Conservation (phyloP, 352 stramenopile genomes). For the Thalassiosira exigua region DNA sequence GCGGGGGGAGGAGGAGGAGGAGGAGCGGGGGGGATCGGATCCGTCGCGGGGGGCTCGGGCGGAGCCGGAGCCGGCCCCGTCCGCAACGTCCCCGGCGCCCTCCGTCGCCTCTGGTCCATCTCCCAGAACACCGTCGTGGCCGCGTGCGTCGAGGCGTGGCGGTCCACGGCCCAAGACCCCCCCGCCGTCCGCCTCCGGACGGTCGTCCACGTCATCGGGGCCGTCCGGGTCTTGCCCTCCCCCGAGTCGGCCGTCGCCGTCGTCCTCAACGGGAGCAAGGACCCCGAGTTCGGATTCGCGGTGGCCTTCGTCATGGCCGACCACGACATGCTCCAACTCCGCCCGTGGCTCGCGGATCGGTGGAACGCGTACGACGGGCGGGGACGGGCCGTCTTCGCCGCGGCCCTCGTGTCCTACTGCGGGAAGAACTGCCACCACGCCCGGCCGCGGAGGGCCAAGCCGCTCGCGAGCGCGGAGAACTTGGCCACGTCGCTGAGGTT, state of each 20-base stretch:
- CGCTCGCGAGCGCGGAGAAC: constrained; percentile 82
- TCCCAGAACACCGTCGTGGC: constrained; percentile 79
- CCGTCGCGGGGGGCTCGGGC: no score
- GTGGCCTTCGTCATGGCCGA: constrained; percentile 83
- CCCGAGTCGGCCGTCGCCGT: constrained; percentile 65
- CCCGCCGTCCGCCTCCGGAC: constrained; percentile 60
- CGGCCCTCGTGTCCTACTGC: constrained; percentile 66
- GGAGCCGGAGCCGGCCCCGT: no score
- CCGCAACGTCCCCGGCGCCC: constrained; percentile 70
- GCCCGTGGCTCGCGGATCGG: constrained; percentile 76
- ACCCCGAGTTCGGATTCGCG: constrained; percentile 79
- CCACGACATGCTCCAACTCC: constrained; percentile 79
- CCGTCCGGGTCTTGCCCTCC: constrained; percentile 68
- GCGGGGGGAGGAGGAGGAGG: background rate
- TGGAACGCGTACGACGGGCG: constrained; percentile 42
- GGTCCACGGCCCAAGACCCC: constrained; percentile 62
- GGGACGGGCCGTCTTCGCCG: constrained; percentile 55
- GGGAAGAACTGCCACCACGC: constrained; percentile 66
- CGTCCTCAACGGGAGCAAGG: constrained; percentile 76
- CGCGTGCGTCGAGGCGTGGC: constrained; percentile 82
- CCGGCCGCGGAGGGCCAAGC: constrained; percentile 44
- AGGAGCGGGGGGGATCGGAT: no score
- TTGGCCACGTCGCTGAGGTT: constrained; percentile 69
- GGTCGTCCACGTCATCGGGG: constrained; percentile 81
- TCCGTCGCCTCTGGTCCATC: constrained; percentile 81